These are phyloP conservation scores for Aspergillus brunneoviolaceus DNA, from an alignment of 2,329 filamentous ascomycete species.

Conservation along the genomic window DNA sequence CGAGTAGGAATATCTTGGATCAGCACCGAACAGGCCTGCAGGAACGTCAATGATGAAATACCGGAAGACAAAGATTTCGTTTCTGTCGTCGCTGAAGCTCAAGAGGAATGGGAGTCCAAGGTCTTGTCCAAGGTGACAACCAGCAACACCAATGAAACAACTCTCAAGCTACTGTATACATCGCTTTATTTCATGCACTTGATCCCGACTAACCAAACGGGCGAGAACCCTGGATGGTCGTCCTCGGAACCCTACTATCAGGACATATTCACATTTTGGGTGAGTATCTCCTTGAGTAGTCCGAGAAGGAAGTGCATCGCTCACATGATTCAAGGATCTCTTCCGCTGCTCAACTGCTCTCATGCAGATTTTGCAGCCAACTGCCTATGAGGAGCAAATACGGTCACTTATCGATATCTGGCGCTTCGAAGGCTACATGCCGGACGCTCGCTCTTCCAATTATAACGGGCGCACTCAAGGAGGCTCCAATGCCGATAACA, in stretches of 20 bases:
- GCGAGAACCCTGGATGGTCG: conserved; percentile 67
- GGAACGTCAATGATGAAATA: conserved; percentile 59
- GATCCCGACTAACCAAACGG: conserved; percentile 68
- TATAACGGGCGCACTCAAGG: conserved; percentile 69
- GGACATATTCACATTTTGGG: conserved; percentile 70
- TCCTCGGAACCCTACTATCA: conserved; percentile 68
- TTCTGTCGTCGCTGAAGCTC: conserved; percentile 49
- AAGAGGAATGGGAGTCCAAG: conserved; percentile 59
- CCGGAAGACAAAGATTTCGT: conserved; percentile 45
- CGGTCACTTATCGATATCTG: conserved; percentile 68
- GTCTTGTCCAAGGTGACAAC: conserved; percentile 66
- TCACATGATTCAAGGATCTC: conserved; percentile 42
- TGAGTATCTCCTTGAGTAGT: conserved; percentile 13
- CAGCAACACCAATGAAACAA: conserved; percentile 55
- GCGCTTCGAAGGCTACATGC: conserved; percentile 63
- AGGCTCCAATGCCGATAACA: conserved; percentile 69
- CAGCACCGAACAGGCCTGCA: conserved; percentile 61
- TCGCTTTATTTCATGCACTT: conserved; percentile 69
- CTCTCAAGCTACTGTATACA: conserved; percentile 63
- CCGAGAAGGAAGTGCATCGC: not conserved
- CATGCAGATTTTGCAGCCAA: conserved; percentile 64
- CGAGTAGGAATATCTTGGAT: conserved; percentile 68
- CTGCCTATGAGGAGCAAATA: conserved; percentile 63
- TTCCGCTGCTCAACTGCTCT: conserved; percentile 66
- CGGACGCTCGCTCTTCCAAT: conserved; percentile 66